These are phyloP conservation scores for Oryza australiensis DNA, from an alignment of 176 grass and related monocot species.

Conservation along the genomic window DNA sequence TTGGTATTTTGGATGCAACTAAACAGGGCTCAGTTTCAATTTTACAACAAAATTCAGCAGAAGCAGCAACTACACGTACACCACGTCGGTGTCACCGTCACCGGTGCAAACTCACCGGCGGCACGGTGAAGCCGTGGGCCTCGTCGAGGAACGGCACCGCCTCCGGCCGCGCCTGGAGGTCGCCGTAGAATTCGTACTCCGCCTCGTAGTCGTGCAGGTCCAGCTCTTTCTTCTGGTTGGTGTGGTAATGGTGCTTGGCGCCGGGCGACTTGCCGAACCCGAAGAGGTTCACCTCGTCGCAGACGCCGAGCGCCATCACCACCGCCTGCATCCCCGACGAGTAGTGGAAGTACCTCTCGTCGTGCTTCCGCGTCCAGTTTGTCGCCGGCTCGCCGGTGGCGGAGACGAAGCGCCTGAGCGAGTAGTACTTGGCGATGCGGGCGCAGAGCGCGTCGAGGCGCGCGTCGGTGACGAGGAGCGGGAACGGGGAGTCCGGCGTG, in stretches of 20 bases:
- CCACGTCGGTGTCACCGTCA: conserved; percentile 26
- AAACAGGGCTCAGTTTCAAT: no score
- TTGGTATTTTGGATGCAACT: no score
- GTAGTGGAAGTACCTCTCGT: conserved; percentile 78
- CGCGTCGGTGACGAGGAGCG: conserved; percentile 67
- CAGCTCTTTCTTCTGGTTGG: conserved; percentile 70
- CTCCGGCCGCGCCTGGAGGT: conserved; percentile 61
- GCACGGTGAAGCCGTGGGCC: conserved; percentile 28
- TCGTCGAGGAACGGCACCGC: conserved; percentile 59
- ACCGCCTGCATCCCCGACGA: conserved; percentile 84
- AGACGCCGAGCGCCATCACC: conserved; percentile 61
- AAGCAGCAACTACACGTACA: not conserved
- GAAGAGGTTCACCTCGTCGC: conserved; percentile 58
- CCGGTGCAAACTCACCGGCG: conserved; percentile 29
- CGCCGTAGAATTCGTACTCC: conserved; percentile 80
- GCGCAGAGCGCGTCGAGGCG: conserved; percentile 72
- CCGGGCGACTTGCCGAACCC: conserved; percentile 70
- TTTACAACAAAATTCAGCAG: conserved; percentile 15
- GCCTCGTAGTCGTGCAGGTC: conserved; percentile 83
- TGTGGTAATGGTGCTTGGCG: conserved; percentile 84
- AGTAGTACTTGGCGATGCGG: conserved; percentile 79
- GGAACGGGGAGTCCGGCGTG: conserved; percentile 26
- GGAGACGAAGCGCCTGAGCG: conserved; percentile 55
- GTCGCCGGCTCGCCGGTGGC: conserved; percentile 43
- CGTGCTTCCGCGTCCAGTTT: conserved; percentile 57